Evolutionary conservation across 148 eudicot genomes (phyloP), one percentile per base, ranked within the genome.

Genomic region (Silene latifolia): DNA sequence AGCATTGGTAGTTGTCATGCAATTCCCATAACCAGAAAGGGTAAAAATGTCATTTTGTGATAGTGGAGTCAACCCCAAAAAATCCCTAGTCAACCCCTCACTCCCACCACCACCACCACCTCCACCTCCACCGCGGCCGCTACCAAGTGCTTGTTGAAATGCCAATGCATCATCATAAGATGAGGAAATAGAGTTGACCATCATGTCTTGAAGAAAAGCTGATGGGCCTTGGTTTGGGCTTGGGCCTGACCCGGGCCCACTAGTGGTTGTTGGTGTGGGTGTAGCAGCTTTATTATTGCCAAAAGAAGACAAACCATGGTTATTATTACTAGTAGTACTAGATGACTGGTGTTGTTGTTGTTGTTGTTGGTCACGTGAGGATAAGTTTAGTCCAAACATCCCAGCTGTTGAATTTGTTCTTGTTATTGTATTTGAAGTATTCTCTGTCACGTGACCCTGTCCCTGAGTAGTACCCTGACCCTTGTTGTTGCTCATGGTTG

Each of bases 71-170:
- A 94, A 56, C 1, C 97, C 93, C 77, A 95, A 74, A 67, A 95
- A 95, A 68, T 95, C 98, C 74, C 91, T 90, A 21, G 97, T 94
- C 87, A 87, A 84, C 13, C 89, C 92, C 74, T 78, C 77, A 5
- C 75, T 82, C 12, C 78, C 72, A 4, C 63, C 73, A 66, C 69
- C 56, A 5, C 75, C 83, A 15, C 78, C 72, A 4, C 63, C 73
- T 39, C 69, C 56, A 14, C 46, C 6, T 5, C 54, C 54, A 13
- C 69, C 60, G 1, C 47, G 64, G n/a, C 60, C 24, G 0, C 78
- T 53, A 19, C 81, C 77, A 10, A 47, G 64, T 12, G 80, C 56
- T 63, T 57, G 80, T 47, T 77, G 76, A 42, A 79, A 75, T 59
- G 71, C 57, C 21, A 63, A 42, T 12, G 54, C 92, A 11, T 82